Percentiles rank a stretch among this genome's conserved stretches.
Conservation (phyloP, 352 stramenopile genomes). For the Thraustochytrium sp. region DNA sequence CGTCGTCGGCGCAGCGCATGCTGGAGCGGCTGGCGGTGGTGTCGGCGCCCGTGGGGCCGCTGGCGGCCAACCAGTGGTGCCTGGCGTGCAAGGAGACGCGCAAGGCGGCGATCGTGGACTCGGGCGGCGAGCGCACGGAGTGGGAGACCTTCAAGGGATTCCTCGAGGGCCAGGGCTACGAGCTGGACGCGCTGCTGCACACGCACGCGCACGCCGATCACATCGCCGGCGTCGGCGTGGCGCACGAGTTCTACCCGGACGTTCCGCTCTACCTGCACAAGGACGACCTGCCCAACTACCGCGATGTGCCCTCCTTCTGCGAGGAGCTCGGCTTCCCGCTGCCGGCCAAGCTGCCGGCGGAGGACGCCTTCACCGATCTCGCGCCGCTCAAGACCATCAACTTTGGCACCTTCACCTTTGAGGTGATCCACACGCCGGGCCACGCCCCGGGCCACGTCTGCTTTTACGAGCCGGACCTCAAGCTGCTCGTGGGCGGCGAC, state of each 20-base stretch:
- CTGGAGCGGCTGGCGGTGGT: no score
- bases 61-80: no score
- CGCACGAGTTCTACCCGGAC: background rate
- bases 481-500: background rate
- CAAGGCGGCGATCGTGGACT: slow-evolving; percentile 15
- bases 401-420: background rate
- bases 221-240: background rate
- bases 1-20: no score
- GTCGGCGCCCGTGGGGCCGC: no score
- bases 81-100: slow-evolving; percentile 8
- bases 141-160: background rate
- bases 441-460: slow-evolving; percentile 17
- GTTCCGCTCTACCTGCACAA: background rate
- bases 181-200: background rate
- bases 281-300: background rate
- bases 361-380: background rate
- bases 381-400: background rate
- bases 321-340: background rate
- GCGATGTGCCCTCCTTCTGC: background rate
- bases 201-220: slow-evolving; percentile 19
- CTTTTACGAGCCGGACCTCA: background rate
- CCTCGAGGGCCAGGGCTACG: background rate
- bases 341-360: background rate
- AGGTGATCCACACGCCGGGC: background rate
- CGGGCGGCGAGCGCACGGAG: slow-evolving; percentile 7